These are phyloP conservation scores for Botryotinia calthae DNA, from an alignment of 2,329 filamentous ascomycete genomes.

Conservation along the genomic window DNA sequence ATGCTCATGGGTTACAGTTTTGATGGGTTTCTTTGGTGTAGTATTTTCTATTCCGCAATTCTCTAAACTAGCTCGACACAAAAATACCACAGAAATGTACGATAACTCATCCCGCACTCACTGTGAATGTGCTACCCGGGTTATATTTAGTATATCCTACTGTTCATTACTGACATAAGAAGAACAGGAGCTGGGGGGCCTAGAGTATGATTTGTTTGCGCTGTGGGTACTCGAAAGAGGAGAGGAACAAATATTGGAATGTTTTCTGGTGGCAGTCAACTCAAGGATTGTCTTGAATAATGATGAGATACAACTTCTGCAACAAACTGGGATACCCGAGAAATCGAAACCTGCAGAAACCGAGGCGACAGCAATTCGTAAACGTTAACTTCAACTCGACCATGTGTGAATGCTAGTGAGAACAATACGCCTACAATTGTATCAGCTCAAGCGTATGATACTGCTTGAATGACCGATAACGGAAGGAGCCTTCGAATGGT, in stretches of 20 bases:
- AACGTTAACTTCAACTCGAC: conserved; percentile 41
- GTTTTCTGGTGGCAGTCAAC: not conserved
- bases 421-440: conserved; percentile 40
- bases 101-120: not conserved
- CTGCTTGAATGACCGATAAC: conserved; percentile 34
- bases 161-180: not conserved
- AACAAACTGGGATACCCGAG: not conserved
- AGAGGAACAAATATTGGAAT: not conserved
- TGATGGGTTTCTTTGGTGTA: not conserved
- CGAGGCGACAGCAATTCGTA: conserved; percentile 18
- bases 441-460: conserved; percentile 37
- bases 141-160: not conserved
- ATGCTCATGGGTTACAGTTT: not conserved
- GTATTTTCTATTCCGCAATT: too few relatives aligned
- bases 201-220: not conserved
- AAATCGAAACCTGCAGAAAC: not conserved
- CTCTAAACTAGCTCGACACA: too few relatives aligned
- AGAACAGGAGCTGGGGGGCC: not conserved
- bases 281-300: not conserved
- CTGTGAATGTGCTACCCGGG: not conserved
- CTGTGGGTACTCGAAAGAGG: not conserved
- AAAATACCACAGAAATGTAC: accelerated
- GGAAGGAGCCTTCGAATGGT: conserved; percentile 33
- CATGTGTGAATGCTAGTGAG: conserved; percentile 36
- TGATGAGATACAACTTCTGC: not conserved